phyloP scores from a whole-genome alignment of 2,329 filamentous ascomycete genomes.

The Lachnellula cervina region DNA sequence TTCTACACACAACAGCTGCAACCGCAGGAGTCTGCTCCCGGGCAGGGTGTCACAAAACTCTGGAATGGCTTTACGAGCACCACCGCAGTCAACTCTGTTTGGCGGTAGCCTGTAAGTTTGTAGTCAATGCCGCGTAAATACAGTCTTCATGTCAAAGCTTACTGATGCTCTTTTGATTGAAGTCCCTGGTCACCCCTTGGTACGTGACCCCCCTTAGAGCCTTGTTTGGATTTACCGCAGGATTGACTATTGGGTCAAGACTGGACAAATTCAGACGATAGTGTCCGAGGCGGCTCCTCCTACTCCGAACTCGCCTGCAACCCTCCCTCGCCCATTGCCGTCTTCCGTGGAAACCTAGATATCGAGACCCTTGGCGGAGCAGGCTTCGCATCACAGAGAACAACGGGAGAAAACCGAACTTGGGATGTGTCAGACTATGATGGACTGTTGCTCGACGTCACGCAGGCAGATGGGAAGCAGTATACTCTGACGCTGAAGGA shows the following conservation, averaged over 20 bases:
- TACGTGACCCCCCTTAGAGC: background rate
- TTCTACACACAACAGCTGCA: background rate
- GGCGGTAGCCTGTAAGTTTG: conserved; percentile 12
- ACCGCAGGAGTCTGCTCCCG: background rate
- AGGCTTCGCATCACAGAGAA: conserved; percentile 77
- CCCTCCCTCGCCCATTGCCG: conserved; percentile 36
- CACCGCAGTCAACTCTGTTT: conserved; percentile 15
- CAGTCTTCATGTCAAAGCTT: background rate
- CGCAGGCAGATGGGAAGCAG: conserved; percentile 54
- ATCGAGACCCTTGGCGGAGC: conserved; percentile 71
- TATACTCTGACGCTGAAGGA: conserved; percentile 78
- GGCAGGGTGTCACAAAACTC: background rate
- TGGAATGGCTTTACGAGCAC: background rate
- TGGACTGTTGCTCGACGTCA: conserved; percentile 53
- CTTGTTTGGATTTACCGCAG: background rate
- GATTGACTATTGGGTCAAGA: conserved; percentile 29
- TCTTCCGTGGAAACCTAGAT: conserved; percentile 64
- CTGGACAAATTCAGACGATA: conserved; percentile 70
- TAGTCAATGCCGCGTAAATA: background rate
- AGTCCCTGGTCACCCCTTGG: conserved; percentile 51
- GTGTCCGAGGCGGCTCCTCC: conserved; percentile 70
- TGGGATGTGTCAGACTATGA: conserved; percentile 63
- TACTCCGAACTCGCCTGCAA: conserved; percentile 43
- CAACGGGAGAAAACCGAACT: conserved; percentile 47
- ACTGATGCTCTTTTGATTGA: conserved; percentile 6